These are phyloP conservation scores for Astragalus glycyphyllos DNA, from an alignment of 306 rosid genomes.

Conservation along the genomic window DNA sequence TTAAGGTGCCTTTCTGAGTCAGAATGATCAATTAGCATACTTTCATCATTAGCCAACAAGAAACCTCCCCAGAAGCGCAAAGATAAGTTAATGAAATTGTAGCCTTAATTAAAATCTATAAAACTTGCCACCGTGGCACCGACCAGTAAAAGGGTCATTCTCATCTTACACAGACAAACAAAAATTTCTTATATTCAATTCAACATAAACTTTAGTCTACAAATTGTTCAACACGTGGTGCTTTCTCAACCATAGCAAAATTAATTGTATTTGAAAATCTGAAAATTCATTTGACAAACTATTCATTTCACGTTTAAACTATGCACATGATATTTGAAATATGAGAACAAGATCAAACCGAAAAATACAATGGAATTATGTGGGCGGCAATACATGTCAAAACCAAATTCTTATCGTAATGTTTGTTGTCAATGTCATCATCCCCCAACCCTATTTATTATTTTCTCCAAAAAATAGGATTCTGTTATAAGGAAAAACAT, in stretches of 20 bases:
- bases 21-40: neutral
- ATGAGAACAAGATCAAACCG: neutral
- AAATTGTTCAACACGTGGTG: constrained; percentile 39
- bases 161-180: constrained; percentile 43
- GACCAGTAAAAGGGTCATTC: constrained; percentile 50
- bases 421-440: neutral
- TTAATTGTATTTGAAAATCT: constrained; percentile 23
- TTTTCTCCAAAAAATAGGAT: neutral
- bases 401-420: constrained; percentile 17
- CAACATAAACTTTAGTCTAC: neutral
- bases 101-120: constrained; percentile 1
- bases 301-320: neutral
- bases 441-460: neutral
- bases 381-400: constrained; percentile 48
- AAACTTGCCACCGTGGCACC: constrained; percentile 53
- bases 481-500: neutral
- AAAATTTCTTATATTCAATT: neutral
- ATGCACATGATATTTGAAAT: constrained; percentile 16
- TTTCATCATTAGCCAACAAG: constrained; percentile 7
- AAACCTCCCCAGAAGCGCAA: neutral
- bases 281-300: constrained; percentile 5
- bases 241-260: constrained; percentile 42
- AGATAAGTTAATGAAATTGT: constrained; percentile 32
- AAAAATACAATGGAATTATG: constrained; percentile 5
- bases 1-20: constrained; percentile 23